Conservation (phyloP, 345 rosid species). For the Iberis pinnata region DNA sequence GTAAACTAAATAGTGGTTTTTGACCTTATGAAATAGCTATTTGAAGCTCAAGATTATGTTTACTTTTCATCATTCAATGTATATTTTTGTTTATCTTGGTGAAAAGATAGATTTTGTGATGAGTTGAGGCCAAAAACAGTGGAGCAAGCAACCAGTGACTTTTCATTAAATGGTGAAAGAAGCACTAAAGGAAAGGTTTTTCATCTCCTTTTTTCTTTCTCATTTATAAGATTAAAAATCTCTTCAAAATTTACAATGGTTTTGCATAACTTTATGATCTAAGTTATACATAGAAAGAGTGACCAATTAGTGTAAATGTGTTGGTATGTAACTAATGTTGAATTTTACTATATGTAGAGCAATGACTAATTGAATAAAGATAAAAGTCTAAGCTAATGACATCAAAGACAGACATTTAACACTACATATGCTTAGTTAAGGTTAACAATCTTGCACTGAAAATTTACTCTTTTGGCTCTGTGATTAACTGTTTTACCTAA, state of each 20-base stretch:
- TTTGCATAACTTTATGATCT: not conserved
- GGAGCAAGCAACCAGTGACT: slow-evolving; percentile 26
- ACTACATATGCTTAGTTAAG: too few species aligned
- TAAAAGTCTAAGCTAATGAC: not conserved
- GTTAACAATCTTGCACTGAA: too few species aligned
- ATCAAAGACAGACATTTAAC: not conserved
- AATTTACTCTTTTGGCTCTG: too few species aligned
- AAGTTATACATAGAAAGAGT: too few species aligned
- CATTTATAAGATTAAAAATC: slow-evolving; percentile 10
- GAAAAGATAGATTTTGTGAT: slow-evolving; percentile 16
- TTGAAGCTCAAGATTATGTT: slow-evolving; percentile 12
- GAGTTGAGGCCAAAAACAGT: slow-evolving; percentile 22
- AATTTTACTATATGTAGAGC: not conserved
- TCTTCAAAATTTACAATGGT: not conserved
- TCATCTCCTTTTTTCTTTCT: slow-evolving; percentile 26
- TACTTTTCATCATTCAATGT: slow-evolving; percentile 23
- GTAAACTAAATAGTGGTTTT: slow-evolving; percentile 5
- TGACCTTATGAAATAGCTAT: slow-evolving; percentile 10
- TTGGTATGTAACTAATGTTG: too few species aligned
- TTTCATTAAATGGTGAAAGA: slow-evolving; percentile 30
- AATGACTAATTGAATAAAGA: not conserved
- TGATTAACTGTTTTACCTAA: too few species aligned
- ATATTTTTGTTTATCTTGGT: slow-evolving; percentile 16
- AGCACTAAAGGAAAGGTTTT: slow-evolving; percentile 27
- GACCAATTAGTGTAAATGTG: too few species aligned